Conservation (phyloP, 306 rosid species). For the Malus sylvestris region DNA sequence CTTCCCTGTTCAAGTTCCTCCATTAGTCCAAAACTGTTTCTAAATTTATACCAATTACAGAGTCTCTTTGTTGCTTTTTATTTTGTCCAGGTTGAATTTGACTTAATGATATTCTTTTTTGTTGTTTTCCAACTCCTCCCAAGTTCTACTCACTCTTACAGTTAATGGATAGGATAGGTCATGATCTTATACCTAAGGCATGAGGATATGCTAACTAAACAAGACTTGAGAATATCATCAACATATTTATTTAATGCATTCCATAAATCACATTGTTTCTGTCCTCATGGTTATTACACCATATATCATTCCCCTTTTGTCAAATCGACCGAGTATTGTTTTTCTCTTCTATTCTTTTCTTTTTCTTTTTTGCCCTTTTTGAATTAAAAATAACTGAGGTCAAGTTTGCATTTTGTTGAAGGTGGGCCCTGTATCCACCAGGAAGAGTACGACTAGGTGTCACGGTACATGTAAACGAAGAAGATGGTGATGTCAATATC, state of each 20-base stretch:
- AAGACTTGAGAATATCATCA: background rate
- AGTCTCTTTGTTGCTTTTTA: background rate
- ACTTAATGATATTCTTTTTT: background rate
- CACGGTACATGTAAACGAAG: constrained; percentile 87
- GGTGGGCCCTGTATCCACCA: constrained; percentile 99
- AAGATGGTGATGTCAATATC: constrained; percentile 85
- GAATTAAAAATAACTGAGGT: constrained; percentile 17
- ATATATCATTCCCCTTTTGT: background rate
- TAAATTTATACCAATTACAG: background rate
- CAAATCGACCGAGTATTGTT: background rate
- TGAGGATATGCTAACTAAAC: background rate
- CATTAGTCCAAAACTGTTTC: background rate
- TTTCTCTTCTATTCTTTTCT: background rate
- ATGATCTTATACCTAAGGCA: background rate
- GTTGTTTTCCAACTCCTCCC: background rate
- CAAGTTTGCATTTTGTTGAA: constrained; percentile 33
- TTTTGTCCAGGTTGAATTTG: background rate
- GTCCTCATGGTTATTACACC: constrained; percentile 11
- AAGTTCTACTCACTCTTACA: background rate
- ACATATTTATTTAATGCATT: background rate
- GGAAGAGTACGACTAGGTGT: constrained; percentile 95
- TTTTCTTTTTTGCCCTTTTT: background rate
- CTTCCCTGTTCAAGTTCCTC: background rate
- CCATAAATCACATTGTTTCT: background rate
- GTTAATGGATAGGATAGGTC: background rate